phyloP scores from a whole-genome alignment of 768 basidiomycete genomes.

The Lentinus tigrinus region DNA sequence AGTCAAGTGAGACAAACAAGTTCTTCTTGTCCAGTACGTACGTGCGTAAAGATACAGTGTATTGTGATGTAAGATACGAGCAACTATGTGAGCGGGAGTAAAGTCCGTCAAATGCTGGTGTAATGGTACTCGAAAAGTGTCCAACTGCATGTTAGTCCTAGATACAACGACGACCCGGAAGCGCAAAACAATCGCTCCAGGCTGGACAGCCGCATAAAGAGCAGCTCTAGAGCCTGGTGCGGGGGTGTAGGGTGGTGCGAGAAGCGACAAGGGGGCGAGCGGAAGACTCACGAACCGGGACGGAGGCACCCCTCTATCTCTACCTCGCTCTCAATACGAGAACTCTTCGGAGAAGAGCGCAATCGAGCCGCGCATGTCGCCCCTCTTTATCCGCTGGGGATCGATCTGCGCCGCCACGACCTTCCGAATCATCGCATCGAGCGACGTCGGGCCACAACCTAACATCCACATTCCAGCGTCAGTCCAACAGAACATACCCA shows the following conservation, averaged over 20 bases:
- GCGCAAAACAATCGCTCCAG: no score
- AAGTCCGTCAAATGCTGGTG: background rate
- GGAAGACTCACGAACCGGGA: background rate
- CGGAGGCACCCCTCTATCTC: no score
- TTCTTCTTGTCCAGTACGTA: background rate
- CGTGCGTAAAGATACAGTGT: conserved; percentile 14
- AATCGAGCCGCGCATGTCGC: conserved; percentile 59
- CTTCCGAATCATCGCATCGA: conserved; percentile 70
- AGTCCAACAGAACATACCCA: no score
- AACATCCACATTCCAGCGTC: no score
- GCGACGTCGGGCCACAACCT: conserved; percentile 74
- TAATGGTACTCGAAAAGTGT: background rate
- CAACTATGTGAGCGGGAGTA: background rate
- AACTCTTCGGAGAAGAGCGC: conserved; percentile 69
- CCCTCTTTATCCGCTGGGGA: conserved; percentile 48
- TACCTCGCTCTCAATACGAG: conserved; percentile 42
- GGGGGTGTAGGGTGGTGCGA: no score
- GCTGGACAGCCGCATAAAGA: no score
- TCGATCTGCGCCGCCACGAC: conserved; percentile 60
- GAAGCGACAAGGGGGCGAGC: no score
- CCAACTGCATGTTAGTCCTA: background rate
- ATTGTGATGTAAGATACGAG: background rate
- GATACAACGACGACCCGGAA: no score
- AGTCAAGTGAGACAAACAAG: no score
- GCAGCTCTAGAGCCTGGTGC: no score